phyloP scores from a whole-genome alignment of 768 basidiomycete species.

The Trametes cinnabarina region DNA sequence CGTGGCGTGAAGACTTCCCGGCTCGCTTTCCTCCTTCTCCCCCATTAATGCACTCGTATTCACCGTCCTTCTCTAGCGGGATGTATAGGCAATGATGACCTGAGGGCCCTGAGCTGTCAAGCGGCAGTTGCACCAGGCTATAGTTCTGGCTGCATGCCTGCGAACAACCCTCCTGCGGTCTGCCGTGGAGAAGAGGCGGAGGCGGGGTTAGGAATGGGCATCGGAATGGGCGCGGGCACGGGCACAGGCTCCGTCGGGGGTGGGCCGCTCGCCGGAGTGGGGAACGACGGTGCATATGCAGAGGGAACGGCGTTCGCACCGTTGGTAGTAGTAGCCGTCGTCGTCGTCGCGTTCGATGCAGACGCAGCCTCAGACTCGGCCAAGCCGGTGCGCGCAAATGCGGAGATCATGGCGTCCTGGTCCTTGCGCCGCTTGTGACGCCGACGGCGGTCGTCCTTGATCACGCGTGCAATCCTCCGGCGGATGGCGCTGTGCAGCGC shows the following conservation, averaged over 20 bases:
- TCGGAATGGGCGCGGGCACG: constrained; percentile 12
- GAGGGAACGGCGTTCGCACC: not conserved
- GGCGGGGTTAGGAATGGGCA: constrained; percentile 16
- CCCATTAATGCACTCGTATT: not conserved
- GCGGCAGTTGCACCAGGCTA: not conserved
- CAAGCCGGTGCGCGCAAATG: constrained; percentile 59
- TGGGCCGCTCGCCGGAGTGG: constrained; percentile 4
- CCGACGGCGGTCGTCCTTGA: constrained; percentile 80
- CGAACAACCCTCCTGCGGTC: not conserved
- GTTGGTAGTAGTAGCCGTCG: too few relatives aligned
- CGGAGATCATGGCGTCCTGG: constrained; percentile 78
- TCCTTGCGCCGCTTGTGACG: constrained; percentile 82
- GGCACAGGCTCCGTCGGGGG: constrained; percentile 15
- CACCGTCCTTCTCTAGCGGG: constrained; percentile 2
- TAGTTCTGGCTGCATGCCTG: constrained; percentile 9
- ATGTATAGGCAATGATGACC: not conserved
- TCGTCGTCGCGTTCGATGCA: not conserved
- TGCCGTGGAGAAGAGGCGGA: not conserved
- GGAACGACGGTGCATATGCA: constrained; percentile 8
- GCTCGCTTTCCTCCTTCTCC: not conserved
- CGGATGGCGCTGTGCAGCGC: constrained; percentile 60
- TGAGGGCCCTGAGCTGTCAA: too few relatives aligned
- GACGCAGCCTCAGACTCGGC: constrained; percentile 19
- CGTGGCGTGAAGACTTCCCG: constrained; percentile 6
- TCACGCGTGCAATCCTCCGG: constrained; percentile 73